These are phyloP conservation scores for Thielaviopsis punctulata DNA, from an alignment of 2,329 filamentous ascomycete species.

Conservation along the genomic window DNA sequence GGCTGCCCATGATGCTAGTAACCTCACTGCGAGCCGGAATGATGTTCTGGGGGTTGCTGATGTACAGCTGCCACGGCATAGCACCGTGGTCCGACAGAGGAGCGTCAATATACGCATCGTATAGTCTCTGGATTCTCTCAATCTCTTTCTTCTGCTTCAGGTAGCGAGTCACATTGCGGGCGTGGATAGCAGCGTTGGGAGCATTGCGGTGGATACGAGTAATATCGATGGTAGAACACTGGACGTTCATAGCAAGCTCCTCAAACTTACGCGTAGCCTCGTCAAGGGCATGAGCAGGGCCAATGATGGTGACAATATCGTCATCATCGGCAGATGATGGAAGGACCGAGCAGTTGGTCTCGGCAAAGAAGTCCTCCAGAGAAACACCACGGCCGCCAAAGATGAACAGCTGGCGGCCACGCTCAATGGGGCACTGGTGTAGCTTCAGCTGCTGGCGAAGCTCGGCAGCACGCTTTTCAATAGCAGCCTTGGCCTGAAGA, in stretches of 20 bases:
- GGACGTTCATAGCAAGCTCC: constrained; percentile 76
- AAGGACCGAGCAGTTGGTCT: constrained; percentile 82
- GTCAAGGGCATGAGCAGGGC: constrained; percentile 56
- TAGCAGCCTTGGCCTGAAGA: constrained; percentile 59
- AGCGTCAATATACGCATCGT: constrained; percentile 77
- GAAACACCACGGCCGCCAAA: constrained; percentile 68
- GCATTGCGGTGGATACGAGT: constrained; percentile 61
- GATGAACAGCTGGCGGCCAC: constrained; percentile 86
- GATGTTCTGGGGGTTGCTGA: constrained; percentile 67
- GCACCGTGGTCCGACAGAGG: constrained; percentile 52
- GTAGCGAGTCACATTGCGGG: constrained; percentile 75
- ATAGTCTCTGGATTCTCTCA: constrained; percentile 59
- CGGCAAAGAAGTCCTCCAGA: constrained; percentile 68
- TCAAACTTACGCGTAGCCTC: constrained; percentile 67
- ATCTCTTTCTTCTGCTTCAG: constrained; percentile 68
- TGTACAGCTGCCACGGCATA: constrained; percentile 76
- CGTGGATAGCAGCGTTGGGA: constrained; percentile 57
- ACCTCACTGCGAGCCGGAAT: constrained; percentile 61
- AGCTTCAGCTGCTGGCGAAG: constrained; percentile 60
- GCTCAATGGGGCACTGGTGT: constrained; percentile 66
- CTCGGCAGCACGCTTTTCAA: constrained; percentile 63
- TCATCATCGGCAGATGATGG: constrained; percentile 63
- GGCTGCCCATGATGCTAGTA: constrained; percentile 52
- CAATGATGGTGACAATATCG: constrained; percentile 71
- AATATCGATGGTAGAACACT: constrained; percentile 68